Percentiles rank a stretch among this genome's conserved stretches.
phyloP scores from a whole-genome alignment of 169 alveolate species.

The Eimeria acervulina region DNA sequence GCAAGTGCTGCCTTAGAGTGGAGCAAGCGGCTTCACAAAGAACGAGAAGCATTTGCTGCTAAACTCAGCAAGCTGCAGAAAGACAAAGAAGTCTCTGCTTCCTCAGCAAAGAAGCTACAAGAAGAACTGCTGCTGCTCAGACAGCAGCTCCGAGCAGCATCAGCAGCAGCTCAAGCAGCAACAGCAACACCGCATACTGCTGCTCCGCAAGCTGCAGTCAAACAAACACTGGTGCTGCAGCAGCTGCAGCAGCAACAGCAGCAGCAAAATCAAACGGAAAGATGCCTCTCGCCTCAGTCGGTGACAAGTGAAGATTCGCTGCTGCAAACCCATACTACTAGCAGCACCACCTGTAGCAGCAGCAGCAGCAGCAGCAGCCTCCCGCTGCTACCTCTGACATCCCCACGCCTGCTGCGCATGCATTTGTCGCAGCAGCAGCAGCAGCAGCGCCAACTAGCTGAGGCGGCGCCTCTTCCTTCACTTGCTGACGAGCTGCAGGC shows the following conservation, averaged over 20 bases:
- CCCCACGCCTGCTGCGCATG: slow-evolving; percentile 32
- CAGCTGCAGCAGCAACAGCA: slow-evolving; percentile 26
- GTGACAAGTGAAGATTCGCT: background rate
- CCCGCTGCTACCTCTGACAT: slow-evolving; percentile 22
- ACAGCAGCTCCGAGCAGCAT: background rate
- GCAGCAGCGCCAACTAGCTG: slow-evolving; percentile 51
- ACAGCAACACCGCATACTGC: background rate
- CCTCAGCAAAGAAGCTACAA: background rate
- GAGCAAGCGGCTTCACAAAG: background rate
- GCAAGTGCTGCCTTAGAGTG: slow-evolving; percentile 26
- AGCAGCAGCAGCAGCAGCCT: slow-evolving; percentile 51
- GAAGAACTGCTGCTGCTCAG: slow-evolving; percentile 12
- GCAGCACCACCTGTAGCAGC: background rate
- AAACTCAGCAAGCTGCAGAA: background rate
- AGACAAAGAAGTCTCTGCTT: background rate
- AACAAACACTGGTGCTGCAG: background rate
- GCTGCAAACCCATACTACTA: slow-evolving; percentile 4
- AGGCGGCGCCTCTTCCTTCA: background rate
- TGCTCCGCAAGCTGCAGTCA: background rate
- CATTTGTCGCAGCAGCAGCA: slow-evolving; percentile 39
- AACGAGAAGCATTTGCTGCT: background rate
- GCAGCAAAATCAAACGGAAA: background rate
- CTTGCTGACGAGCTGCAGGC: slow-evolving; percentile 17
- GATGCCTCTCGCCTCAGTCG: background rate
- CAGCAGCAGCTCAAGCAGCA: background rate